Percentiles rank a stretch among this genome's conserved stretches.
These are phyloP conservation scores for Fusarium piperis DNA, from an alignment of 2,329 filamentous ascomycete species.

Conservation along the genomic window DNA sequence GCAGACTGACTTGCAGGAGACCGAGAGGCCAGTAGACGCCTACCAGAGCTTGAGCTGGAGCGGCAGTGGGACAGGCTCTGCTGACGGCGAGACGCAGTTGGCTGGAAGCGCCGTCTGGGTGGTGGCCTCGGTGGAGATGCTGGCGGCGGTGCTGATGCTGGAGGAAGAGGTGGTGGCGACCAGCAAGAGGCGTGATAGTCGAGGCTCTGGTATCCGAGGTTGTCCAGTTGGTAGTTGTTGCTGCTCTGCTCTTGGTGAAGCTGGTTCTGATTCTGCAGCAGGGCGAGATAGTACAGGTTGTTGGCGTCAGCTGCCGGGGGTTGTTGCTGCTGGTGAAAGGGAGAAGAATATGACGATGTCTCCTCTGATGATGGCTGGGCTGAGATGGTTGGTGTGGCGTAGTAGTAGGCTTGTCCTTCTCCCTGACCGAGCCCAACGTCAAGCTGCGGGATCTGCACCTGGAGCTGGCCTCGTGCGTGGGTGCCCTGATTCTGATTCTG, in stretches of 20 bases:
- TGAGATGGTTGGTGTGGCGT: constrained; percentile 16
- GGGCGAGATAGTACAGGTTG: constrained; percentile 29
- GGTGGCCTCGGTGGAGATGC: constrained; percentile 32
- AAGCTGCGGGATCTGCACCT: constrained; percentile 39
- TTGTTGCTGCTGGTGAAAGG: constrained; percentile 13
- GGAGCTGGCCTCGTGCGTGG: constrained; percentile 37
- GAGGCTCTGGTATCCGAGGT: constrained; percentile 21
- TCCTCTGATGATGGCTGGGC: constrained; percentile 17
- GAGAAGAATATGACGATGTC: constrained; percentile 27
- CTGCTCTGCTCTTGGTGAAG: constrained; percentile 16
- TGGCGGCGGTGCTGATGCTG: constrained; percentile 30
- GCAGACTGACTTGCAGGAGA: constrained; percentile 34
- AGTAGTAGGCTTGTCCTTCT: constrained; percentile 34
- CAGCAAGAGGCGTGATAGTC: constrained; percentile 19
- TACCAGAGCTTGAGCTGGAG: constrained; percentile 33
- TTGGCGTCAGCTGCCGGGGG: constrained; percentile 9
- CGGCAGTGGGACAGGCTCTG: constrained; percentile 40
- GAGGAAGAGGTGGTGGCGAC: constrained; percentile 29
- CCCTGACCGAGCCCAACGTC: constrained; percentile 41
- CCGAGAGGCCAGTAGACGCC: constrained; percentile 33
- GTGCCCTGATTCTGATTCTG: constrained; percentile 35
- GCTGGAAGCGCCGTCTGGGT: constrained; percentile 36
- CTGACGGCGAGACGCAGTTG: constrained; percentile 40
- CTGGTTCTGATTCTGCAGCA: constrained; percentile 32
- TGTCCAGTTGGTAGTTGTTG: constrained; percentile 10